Conservation (phyloP, 2,329 filamentous ascomycete species). For the Ophiostoma piceae region DNA sequence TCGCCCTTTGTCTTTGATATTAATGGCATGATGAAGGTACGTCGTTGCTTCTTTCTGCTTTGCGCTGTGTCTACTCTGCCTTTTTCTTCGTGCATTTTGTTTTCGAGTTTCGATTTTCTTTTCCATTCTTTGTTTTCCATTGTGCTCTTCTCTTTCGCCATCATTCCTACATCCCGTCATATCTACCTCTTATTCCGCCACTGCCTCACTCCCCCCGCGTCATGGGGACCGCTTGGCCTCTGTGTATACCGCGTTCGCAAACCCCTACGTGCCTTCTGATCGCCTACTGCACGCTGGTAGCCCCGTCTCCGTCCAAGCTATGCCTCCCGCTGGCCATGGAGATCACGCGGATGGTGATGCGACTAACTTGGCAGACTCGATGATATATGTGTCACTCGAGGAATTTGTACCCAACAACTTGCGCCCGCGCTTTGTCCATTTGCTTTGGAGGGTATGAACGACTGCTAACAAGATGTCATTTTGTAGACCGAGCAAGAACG, state of each 20-base stretch:
- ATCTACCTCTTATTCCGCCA: too few species aligned
- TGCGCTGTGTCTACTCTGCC: neutral
- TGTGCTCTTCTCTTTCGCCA: too few species aligned
- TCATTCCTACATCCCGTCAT: too few species aligned
- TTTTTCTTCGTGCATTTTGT: too few species aligned
- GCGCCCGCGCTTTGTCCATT: neutral
- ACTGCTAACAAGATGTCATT: neutral
- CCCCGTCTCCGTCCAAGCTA: neutral
- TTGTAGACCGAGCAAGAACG: slow-evolving; percentile 53
- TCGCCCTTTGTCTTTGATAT: slow-evolving; percentile 87
- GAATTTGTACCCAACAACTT: neutral
- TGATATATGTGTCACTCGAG: neutral
- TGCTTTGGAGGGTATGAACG: neutral
- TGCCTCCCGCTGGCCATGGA: slow-evolving; percentile 7
- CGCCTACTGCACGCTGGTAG: neutral
- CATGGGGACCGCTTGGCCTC: neutral
- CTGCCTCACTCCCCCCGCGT: neutral
- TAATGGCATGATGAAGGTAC: slow-evolving; percentile 68
- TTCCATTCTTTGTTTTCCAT: neutral
- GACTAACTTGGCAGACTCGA: neutral
- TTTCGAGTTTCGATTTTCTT: neutral
- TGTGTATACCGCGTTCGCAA: neutral
- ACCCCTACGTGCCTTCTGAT: neutral
- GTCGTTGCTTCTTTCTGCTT: slow-evolving; percentile 32
- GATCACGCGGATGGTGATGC: neutral